phyloP scores from a whole-genome alignment of 352 stramenopile species.

The Pythium aristosporum region DNA sequence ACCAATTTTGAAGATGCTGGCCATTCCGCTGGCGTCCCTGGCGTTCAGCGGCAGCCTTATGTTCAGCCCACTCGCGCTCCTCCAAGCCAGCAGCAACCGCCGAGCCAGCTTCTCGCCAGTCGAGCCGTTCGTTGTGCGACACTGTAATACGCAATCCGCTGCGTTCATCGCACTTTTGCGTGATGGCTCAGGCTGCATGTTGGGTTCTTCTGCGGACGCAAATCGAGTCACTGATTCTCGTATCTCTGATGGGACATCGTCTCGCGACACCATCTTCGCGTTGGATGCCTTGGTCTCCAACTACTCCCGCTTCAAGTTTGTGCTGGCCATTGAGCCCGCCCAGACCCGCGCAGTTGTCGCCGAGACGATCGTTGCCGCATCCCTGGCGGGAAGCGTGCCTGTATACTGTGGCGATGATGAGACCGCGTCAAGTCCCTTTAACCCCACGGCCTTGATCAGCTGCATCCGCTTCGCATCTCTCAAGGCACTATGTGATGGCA shows the following conservation, averaged over 20 bases:
- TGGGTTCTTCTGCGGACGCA: neutral
- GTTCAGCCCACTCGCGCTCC: neutral
- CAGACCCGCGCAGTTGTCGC: constrained; percentile 34
- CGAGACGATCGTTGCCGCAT: constrained; percentile 57
- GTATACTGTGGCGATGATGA: constrained; percentile 49
- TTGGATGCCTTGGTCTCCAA: neutral
- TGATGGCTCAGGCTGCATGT: neutral
- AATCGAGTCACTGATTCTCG: neutral
- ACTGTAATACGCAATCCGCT: neutral
- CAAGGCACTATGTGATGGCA: constrained; percentile 25
- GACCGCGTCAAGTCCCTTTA: constrained; percentile 40
- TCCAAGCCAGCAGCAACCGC: neutral
- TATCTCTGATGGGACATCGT: neutral
- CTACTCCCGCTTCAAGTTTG: constrained; percentile 40
- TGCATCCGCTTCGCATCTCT: constrained; percentile 36
- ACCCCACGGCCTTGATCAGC: constrained; percentile 47
- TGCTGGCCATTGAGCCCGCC: constrained; percentile 59
- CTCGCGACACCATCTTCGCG: neutral
- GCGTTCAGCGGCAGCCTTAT: neutral
- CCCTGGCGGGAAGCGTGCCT: constrained; percentile 53
- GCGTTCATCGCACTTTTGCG: neutral
- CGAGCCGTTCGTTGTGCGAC: neutral
- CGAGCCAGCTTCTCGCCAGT: neutral
- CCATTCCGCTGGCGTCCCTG: constrained; percentile 2
- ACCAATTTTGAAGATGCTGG: neutral